Conservation (phyloP, 73 alveolate species). For the Paramecium primaurelia region DNA sequence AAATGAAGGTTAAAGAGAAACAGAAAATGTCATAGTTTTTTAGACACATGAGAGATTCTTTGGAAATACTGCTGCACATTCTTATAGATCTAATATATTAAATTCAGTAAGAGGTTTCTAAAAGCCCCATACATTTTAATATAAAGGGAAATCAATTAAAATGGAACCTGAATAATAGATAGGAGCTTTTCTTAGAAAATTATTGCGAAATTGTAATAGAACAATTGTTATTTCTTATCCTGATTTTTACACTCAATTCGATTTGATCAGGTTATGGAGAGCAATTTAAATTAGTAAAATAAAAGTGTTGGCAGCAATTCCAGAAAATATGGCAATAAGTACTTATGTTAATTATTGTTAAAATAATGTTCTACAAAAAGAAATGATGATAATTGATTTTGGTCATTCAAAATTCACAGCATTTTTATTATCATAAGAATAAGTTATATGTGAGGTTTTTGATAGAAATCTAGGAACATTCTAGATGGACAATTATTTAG, state of each 20-base stretch:
- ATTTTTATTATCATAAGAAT: neutral
- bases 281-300: neutral
- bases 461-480: neutral
- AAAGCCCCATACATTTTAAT: neutral
- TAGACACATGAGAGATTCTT: neutral
- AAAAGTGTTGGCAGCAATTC: neutral
- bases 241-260: neutral
- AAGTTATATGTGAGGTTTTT: neutral
- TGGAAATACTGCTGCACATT: neutral
- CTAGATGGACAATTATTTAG: neutral
- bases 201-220: neutral
- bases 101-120: neutral
- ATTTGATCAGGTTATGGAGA: neutral
- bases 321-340: neutral
- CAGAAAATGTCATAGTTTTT: neutral
- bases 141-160: neutral
- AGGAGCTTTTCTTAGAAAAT: neutral
- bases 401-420: neutral
- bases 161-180: neutral
- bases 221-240: neutral
- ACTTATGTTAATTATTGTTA: neutral
- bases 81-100: neutral
- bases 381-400: neutral
- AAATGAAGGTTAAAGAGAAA: neutral
- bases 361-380: neutral